These are phyloP conservation scores for Piper betle DNA, from an alignment of 164 flowering plant species.

Conservation along the genomic window DNA sequence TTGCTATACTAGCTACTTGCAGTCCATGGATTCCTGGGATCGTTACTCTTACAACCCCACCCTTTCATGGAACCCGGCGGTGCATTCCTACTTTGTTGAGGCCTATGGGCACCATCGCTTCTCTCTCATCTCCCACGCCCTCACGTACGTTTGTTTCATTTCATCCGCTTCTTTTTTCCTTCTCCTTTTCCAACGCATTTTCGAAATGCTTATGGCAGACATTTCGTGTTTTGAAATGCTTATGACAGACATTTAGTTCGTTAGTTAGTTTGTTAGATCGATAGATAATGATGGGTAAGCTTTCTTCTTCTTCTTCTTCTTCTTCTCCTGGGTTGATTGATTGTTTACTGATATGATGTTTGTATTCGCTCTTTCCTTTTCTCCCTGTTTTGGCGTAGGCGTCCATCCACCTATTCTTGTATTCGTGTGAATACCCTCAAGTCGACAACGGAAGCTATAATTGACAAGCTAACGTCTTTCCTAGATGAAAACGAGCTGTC, in stretches of 20 bases:
- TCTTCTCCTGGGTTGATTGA: not conserved
- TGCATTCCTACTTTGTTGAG: slow-evolving; percentile 56
- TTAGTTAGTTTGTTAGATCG: not conserved
- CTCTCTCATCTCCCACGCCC: slow-evolving; percentile 55
- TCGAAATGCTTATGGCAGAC: not conserved
- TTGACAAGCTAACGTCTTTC: slow-evolving; percentile 35
- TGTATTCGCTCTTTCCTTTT: not conserved
- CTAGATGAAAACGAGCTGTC: slow-evolving; percentile 14
- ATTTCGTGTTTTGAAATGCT: not conserved
- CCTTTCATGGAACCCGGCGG: slow-evolving; percentile 59
- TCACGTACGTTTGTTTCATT: slow-evolving; percentile 36
- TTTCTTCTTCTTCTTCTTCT: not conserved
- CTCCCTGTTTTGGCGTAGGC: slow-evolving; percentile 24
- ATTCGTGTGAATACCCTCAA: slow-evolving; percentile 73
- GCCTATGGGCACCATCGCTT: slow-evolving; percentile 77
- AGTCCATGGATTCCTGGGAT: slow-evolving; percentile 12
- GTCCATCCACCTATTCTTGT: slow-evolving; percentile 82
- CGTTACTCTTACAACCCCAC: slow-evolving; percentile 60
- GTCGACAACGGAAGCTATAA: slow-evolving; percentile 52
- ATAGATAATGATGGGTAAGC: not conserved
- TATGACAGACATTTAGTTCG: not conserved
- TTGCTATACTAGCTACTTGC: too few relatives aligned
- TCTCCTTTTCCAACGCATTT: too few relatives aligned
- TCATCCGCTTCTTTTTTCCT: not conserved
- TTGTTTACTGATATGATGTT: not conserved